phyloP scores from a whole-genome alignment of 306 rosid genomes.

The Oemleria cerasiformis region DNA sequence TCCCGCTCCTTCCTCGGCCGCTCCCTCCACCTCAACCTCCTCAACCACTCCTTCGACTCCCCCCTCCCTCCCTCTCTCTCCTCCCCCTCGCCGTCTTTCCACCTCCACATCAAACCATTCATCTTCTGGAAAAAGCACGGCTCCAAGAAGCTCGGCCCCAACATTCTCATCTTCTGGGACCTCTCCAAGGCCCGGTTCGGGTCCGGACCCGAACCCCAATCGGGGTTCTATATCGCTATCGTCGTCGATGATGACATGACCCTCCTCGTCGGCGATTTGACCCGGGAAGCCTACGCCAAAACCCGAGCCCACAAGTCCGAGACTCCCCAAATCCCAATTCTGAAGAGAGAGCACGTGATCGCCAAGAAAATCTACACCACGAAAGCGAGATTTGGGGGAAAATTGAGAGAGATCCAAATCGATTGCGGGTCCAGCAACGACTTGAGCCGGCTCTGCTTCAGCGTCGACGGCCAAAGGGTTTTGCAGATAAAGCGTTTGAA shows the following conservation, averaged over 20 bases:
- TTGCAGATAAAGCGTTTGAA: slow-evolving; percentile 56
- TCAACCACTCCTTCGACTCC: slow-evolving; percentile 52
- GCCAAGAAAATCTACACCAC: slow-evolving; percentile 62
- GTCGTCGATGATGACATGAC: slow-evolving; percentile 56
- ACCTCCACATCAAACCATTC: slow-evolving; percentile 66
- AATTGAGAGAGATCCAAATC: slow-evolving; percentile 53
- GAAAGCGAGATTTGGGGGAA: slow-evolving; percentile 59
- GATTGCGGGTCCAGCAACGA: slow-evolving; percentile 46
- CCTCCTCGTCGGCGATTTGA: slow-evolving; percentile 65
- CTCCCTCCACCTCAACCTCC: slow-evolving; percentile 67
- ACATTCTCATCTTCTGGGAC: slow-evolving; percentile 62
- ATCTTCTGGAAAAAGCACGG: slow-evolving; percentile 82
- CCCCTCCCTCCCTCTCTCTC: slow-evolving; percentile 34
- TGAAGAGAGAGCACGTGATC: slow-evolving; percentile 67
- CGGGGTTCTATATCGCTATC: slow-evolving; percentile 68
- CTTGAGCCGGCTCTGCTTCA: slow-evolving; percentile 40
- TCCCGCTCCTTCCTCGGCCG: slow-evolving; percentile 82
- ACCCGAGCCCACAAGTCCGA: slow-evolving; percentile 34
- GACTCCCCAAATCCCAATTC: slow-evolving; percentile 37
- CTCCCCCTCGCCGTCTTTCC: slow-evolving; percentile 36
- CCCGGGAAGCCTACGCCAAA: slow-evolving; percentile 52
- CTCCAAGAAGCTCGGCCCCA: slow-evolving; percentile 52
- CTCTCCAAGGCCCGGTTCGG: slow-evolving; percentile 60
- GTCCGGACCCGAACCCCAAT: slow-evolving; percentile 62
- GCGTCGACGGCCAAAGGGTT: slow-evolving; percentile 47